phyloP scores from a whole-genome alignment of 2,329 filamentous ascomycete genomes.

The Plectosphaerella plurivora region DNA sequence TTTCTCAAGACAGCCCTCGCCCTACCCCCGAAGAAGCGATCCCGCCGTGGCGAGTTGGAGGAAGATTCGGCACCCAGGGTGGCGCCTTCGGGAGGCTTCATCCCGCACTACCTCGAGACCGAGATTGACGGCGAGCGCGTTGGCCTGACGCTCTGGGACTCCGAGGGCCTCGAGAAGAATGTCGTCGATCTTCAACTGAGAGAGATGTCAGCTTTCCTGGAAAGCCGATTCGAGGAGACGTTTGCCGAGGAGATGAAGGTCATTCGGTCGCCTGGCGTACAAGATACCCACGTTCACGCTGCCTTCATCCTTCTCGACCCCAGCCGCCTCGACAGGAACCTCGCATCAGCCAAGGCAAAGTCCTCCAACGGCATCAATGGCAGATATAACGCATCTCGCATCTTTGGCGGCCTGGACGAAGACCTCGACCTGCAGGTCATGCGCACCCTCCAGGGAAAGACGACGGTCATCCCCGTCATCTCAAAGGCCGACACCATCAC shows the following conservation, averaged over 20 bases:
- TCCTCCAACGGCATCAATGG: conserved; percentile 47
- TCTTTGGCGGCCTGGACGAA: conserved; percentile 72
- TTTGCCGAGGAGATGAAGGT: conserved; percentile 98
- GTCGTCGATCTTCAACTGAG: conserved; percentile 91
- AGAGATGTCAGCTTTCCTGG: conserved; percentile 86
- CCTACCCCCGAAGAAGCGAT: conserved; percentile 74
- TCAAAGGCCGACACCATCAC: conserved; percentile 97
- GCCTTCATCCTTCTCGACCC: conserved; percentile 92
- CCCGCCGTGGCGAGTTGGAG: conserved; percentile 43
- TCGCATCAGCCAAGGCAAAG: conserved; percentile 58
- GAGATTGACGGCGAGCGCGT: conserved; percentile 91
- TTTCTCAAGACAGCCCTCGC: conserved; percentile 86
- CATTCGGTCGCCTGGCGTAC: conserved; percentile 82
- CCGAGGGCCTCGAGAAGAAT: conserved; percentile 89
- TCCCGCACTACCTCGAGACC: conserved; percentile 86
- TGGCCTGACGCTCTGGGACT: conserved; percentile 94
- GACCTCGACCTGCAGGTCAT: conserved; percentile 88
- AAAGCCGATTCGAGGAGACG: conserved; percentile 98
- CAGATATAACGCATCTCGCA: conserved; percentile 39
- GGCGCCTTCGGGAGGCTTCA: conserved; percentile 63
- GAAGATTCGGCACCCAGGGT: conserved; percentile 46
- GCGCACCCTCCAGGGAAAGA: conserved; percentile 84
- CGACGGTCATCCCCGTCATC: conserved; percentile 90
- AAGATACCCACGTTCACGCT: conserved; percentile 96
- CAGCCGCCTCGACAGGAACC: conserved; percentile 75